Evolutionary conservation across 2,329 filamentous ascomycete genomes (phyloP).

Genomic region (Cladobotryum protrusum): DNA sequence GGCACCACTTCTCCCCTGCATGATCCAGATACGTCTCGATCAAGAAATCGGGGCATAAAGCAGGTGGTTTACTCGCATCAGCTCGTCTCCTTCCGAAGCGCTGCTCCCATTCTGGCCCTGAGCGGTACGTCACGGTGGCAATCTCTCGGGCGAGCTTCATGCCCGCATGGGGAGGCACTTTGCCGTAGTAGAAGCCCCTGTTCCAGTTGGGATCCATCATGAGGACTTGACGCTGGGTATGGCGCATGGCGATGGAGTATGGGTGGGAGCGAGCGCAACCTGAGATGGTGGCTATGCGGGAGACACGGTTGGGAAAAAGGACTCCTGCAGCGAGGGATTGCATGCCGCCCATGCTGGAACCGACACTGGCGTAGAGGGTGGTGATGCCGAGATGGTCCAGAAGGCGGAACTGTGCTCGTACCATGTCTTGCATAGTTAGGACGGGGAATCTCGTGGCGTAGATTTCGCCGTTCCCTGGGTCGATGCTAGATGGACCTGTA

Average conservation of each 20-base stretch:
- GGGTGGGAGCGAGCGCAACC: conserved; percentile 92
- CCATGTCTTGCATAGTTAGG: conserved; percentile 95
- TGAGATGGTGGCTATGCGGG: conserved; percentile 79
- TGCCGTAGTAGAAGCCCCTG: conserved; percentile 86
- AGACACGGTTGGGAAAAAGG: conserved; percentile 75
- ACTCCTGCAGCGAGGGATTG: conserved; percentile 84
- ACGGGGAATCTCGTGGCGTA: conserved; percentile 96
- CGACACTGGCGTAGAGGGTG: conserved; percentile 84
- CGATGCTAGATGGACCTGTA: conserved; percentile 81
- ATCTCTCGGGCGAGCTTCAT: conserved; percentile 99
- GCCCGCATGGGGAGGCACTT: conserved; percentile 83
- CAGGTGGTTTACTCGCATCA: conserved; percentile 78
- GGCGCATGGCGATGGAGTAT: conserved; percentile 97
- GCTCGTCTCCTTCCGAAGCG: conserved; percentile 84
- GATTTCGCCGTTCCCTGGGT: conserved; percentile 78
- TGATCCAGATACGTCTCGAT: conserved; percentile 98
- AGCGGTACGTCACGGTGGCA: conserved; percentile 94
- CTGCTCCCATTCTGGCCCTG: conserved; percentile 95
- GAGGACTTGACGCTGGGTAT: conserved; percentile 92
- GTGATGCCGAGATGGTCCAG: conserved; percentile 72
- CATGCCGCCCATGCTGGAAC: conserved; percentile 98
- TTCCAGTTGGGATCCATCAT: conserved; percentile 99
- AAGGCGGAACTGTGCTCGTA: conserved; percentile 85
- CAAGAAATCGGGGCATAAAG: conserved; percentile 92
- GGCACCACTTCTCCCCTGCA: conserved; percentile 94